These are phyloP conservation scores for Cystobasidium ongulense DNA, from an alignment of 768 basidiomycete genomes.

Conservation along the genomic window DNA sequence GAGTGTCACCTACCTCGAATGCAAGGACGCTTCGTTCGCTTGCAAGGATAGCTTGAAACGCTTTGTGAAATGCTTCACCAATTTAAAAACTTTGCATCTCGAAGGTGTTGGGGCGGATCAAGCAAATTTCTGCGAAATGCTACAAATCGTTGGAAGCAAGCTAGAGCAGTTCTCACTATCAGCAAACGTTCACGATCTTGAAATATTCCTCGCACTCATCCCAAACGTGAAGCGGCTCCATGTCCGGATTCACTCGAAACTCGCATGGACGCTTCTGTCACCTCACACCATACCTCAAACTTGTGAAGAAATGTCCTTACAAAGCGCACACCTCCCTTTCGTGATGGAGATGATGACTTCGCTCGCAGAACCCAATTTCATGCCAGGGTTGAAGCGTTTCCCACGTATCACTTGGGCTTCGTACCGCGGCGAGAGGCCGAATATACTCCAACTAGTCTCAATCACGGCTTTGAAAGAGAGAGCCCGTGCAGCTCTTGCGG, in stretches of 20 bases:
- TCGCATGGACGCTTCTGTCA: background rate
- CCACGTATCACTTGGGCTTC: constrained; percentile 1
- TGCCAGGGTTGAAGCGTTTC: background rate
- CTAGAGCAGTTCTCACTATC: background rate
- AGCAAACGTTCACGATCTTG: background rate
- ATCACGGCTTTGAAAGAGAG: background rate
- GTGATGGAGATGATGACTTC: background rate
- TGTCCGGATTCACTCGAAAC: background rate
- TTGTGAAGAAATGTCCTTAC: background rate
- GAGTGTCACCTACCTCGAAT: background rate
- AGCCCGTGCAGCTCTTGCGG: background rate
- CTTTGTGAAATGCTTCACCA: background rate
- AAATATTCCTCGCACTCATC: background rate
- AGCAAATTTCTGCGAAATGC: background rate
- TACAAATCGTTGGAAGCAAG: background rate
- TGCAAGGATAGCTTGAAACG: background rate
- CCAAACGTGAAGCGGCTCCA: background rate
- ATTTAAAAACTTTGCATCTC: background rate
- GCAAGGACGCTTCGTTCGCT: background rate
- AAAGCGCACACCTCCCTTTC: background rate
- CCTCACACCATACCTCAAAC: background rate
- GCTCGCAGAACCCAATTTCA: background rate
- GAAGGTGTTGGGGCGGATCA: background rate
- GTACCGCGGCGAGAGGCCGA: background rate
- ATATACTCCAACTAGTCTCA: background rate